These are phyloP conservation scores for Solanum hybrid DNA, from an alignment of 305 asterid species.

Conservation along the genomic window DNA sequence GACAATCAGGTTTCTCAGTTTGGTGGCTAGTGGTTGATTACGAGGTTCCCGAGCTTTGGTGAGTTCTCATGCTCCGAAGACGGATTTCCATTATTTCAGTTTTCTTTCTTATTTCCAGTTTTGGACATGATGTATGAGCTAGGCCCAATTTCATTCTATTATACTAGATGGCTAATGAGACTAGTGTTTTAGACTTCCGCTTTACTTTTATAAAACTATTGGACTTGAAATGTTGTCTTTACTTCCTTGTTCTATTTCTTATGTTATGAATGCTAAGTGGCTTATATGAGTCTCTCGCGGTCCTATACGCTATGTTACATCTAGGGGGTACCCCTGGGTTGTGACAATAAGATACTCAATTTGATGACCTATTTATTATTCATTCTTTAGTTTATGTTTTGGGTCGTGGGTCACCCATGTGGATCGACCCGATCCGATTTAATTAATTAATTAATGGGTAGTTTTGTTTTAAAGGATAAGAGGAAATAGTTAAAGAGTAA, in stretches of 20 bases:
- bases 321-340: not conserved
- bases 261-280: not conserved
- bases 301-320: not conserved
- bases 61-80: no score
- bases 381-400: not conserved
- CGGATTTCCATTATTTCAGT: no score
- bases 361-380: not conserved
- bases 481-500: not conserved
- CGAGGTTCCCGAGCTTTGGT: not conserved
- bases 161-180: not conserved
- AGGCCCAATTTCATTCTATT: not conserved
- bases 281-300: not conserved
- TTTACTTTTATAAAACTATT: not conserved
- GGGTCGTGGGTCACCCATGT: not conserved
- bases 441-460: not conserved
- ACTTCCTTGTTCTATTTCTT: not conserved
- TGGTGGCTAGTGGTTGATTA: not conserved
- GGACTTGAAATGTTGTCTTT: not conserved
- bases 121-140: not conserved
- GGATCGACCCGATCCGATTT: not conserved
- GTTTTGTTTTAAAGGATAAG: not conserved
- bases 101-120: not conserved
- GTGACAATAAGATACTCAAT: not conserved
- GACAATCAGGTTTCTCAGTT: not conserved
- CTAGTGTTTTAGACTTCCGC: not conserved